phyloP scores from a whole-genome alignment of 805 yeast species.

The Myxozyma nipponensis region DNA sequence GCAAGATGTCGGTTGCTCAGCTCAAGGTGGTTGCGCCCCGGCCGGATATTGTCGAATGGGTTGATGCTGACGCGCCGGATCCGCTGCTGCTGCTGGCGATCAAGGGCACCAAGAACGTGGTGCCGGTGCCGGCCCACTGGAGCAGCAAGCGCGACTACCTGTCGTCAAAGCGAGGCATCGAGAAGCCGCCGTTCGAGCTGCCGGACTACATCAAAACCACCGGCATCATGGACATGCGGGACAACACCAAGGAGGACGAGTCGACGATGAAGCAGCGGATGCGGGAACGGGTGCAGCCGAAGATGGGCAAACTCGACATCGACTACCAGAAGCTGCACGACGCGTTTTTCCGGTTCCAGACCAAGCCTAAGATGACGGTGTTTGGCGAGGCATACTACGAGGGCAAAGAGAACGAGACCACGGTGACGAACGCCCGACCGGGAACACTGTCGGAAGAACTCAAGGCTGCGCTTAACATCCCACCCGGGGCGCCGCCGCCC shows the following conservation, averaged over 20 bases:
- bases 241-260: conserved; percentile 42
- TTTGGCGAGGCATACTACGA: conserved; percentile 81
- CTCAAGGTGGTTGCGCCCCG: conserved; percentile 56
- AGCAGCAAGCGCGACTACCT: conserved; percentile 69
- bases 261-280: conserved; percentile 64
- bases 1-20: conserved; percentile 61
- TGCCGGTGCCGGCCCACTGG: conserved; percentile 87
- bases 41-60: conserved; percentile 83
- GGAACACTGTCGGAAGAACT: conserved; percentile 63
- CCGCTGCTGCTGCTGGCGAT: conserved; percentile 63
- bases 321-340: conserved; percentile 78
- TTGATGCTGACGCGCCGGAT: conserved; percentile 77
- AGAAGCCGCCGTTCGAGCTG: conserved; percentile 65
- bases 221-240: conserved; percentile 84
- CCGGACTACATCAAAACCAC: conserved; percentile 78
- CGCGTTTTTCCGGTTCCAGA: conserved; percentile 80
- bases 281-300: conserved; percentile 84
- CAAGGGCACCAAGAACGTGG: conserved; percentile 60
- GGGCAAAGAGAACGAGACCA: conserved; percentile 56
- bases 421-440: conserved; percentile 50
- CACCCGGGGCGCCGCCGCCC: conserved; percentile 61
- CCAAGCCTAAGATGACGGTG: conserved; percentile 63
- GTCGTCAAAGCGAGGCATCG: conserved; percentile 60
- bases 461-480: conserved; percentile 65
- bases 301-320: conserved; percentile 77